Percentiles rank a stretch among this genome's conserved stretches.
Conservation (phyloP, 164 flowering plant species). For the Annona squamosa region DNA sequence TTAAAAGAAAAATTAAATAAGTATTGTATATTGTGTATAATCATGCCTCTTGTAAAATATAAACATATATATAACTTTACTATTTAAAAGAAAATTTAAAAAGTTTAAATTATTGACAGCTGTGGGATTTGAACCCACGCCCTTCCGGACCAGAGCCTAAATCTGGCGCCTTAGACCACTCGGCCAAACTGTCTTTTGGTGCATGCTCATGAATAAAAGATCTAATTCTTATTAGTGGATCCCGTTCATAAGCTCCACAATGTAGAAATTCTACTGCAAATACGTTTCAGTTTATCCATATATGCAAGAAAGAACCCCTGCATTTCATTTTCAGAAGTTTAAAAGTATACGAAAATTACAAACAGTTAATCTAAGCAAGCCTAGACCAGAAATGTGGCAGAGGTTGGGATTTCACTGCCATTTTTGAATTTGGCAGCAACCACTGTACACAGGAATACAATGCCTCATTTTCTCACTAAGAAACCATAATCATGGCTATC, state of each 20-base stretch:
- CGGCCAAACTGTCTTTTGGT: constrained; percentile 49
- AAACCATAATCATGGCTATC: too few relatives aligned
- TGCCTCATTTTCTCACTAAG: too few relatives aligned
- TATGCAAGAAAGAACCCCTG: background rate
- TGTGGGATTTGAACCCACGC: constrained; percentile 99
- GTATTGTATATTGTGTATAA: too few relatives aligned
- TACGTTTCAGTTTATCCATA: too few relatives aligned
- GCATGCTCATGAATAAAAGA: background rate
- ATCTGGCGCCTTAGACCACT: constrained; percentile 98
- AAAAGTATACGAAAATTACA: too few relatives aligned
- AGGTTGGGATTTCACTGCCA: background rate
- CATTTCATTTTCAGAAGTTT: background rate
- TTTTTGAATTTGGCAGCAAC: background rate
- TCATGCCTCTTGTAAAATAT: too few relatives aligned
- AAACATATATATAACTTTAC: too few relatives aligned
- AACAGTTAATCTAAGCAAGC: background rate
- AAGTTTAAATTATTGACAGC: constrained; percentile 38
- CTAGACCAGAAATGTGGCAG: background rate
- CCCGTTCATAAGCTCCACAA: background rate
- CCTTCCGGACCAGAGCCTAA: constrained; percentile 99
- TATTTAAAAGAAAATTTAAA: background rate
- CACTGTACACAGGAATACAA: background rate
- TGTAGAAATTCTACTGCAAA: background rate
- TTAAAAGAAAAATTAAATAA: background rate
- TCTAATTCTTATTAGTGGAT: too few relatives aligned